Evolutionary conservation across 2,329 filamentous ascomycete genomes (phyloP).

Genomic region (Fonsecaea multimorphosa): DNA sequence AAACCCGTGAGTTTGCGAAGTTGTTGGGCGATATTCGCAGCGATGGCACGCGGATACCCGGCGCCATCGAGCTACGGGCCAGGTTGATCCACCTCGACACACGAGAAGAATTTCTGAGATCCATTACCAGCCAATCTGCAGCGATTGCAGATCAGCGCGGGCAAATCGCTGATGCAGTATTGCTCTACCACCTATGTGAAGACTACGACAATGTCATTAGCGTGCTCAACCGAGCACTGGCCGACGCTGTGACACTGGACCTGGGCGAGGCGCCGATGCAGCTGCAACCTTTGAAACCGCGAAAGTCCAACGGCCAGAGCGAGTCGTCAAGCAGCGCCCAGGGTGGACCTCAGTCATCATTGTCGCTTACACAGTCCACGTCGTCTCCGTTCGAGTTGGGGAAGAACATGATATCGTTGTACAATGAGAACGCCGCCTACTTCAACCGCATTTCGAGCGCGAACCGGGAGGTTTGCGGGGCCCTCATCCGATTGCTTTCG

Average conservation of each 20-base stretch:
- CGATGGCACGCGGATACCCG: constrained; percentile 83
- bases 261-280: constrained; percentile 80
- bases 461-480: constrained; percentile 64
- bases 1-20: constrained; percentile 93
- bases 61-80: constrained; percentile 85
- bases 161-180: constrained; percentile 82
- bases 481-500: constrained; percentile 66
- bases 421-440: constrained; percentile 66
- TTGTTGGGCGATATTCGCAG: constrained; percentile 88
- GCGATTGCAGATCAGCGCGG: constrained; percentile 93
- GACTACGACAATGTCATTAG: constrained; percentile 94
- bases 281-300: constrained; percentile 78
- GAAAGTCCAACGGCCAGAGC: constrained; percentile 52
- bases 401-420: constrained; percentile 66
- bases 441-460: constrained; percentile 63
- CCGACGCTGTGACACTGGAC: constrained; percentile 85
- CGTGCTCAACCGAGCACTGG: constrained; percentile 87
- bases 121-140: constrained; percentile 92
- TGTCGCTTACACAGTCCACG: constrained; percentile 67
- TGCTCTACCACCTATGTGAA: constrained; percentile 91
- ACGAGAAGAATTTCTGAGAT: constrained; percentile 82
- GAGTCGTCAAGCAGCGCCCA: constrained; percentile 44
- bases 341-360: constrained; percentile 51
- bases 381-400: constrained; percentile 71
- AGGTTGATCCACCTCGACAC: constrained; percentile 78